Evolutionary conservation across 441 rosid species (phyloP).

Genomic region (Hura crepitans): DNA sequence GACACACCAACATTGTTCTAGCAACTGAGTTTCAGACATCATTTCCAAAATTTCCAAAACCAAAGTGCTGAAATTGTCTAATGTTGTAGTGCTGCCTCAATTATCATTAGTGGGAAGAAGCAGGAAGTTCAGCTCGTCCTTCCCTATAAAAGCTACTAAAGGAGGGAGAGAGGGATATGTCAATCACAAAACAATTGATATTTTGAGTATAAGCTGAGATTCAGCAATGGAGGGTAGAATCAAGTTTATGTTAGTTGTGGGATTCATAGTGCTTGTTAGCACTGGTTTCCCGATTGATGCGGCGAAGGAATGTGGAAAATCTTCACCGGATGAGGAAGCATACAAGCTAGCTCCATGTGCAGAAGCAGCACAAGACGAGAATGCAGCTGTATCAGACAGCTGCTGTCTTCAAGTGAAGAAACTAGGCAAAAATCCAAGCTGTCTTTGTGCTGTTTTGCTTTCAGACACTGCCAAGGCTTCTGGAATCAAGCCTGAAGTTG

Average conservation of each 20-base stretch:
- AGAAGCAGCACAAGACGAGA: conserved; percentile 50
- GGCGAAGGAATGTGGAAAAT: conserved; percentile 61
- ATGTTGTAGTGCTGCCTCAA: conserved; percentile 35
- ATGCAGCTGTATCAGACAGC: conserved; percentile 46
- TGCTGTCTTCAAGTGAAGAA: conserved; percentile 52
- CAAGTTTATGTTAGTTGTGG: conserved; percentile 34
- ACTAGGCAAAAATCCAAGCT: conserved; percentile 51
- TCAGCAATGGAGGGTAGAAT: conserved; percentile 28
- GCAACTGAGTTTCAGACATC: too few species aligned
- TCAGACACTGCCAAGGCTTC: conserved; percentile 64
- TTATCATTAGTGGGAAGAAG: conserved; percentile 28
- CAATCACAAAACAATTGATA: conserved; percentile 3
- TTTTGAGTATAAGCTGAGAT: too few species aligned
- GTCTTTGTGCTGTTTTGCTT: conserved; percentile 70
- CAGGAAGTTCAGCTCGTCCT: conserved; percentile 14
- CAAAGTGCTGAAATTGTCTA: not conserved
- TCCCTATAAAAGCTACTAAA: conserved; percentile 24
- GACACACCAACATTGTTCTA: too few species aligned
- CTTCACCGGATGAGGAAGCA: conserved; percentile 60
- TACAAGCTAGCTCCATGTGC: conserved; percentile 59
- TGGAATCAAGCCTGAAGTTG: conserved; percentile 56
- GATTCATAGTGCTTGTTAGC: conserved; percentile 28
- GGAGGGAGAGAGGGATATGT: not conserved
- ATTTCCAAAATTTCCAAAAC: too few species aligned
- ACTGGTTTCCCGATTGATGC: conserved; percentile 25